Evolutionary conservation across 768 basidiomycete species (phyloP), one percentile per base, ranked within the genome.

Genomic region (Astraeus odoratus): DNA sequence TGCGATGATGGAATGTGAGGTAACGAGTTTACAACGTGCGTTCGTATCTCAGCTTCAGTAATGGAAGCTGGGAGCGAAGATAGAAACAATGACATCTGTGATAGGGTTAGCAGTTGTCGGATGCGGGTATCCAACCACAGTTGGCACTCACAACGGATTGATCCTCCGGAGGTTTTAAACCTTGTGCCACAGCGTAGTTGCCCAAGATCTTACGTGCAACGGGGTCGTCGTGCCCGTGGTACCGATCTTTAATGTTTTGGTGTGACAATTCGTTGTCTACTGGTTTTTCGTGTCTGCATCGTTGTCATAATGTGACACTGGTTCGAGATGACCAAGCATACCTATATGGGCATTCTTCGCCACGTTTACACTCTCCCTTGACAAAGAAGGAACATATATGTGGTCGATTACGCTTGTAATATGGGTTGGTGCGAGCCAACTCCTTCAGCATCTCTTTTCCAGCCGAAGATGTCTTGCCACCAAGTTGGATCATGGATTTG

Each of bases 361-460:
- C 96, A 34, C 96, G 80, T 31, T 75, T 90, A 63, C 96, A 99
- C 44, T 94, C 87, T 0, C 96, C 96, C 67, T 98, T 99, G 40
- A 76, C 83, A 60, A 83, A 98, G 76, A 98, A 98, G 2, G 88
- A 90, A 64, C 96, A 99, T 12, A 96, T 59, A 52, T 97, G 87
- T 37, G 96, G 91, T 44, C 86, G 71, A 67, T 98, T 99, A 46
- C 95, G 83, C 66, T 97, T 96, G 71, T 98, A 98, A 63, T 92
- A 92, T 0, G 96, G 96, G 57, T 98, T 95, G 24, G 88, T 89
- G 53, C 95, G 78, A 19, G 96, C 96, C 9, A 99, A 69, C 51
- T 87, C 80, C 67, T 98, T 97, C 44, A 99, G 69, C 89, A 98
- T 94, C 57, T 99, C 96, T 64, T 94, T 92, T 20, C 91, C 93